These are phyloP conservation scores for Lactarius hengduanensis DNA, from an alignment of 768 basidiomycete genomes.

Conservation along the genomic window DNA sequence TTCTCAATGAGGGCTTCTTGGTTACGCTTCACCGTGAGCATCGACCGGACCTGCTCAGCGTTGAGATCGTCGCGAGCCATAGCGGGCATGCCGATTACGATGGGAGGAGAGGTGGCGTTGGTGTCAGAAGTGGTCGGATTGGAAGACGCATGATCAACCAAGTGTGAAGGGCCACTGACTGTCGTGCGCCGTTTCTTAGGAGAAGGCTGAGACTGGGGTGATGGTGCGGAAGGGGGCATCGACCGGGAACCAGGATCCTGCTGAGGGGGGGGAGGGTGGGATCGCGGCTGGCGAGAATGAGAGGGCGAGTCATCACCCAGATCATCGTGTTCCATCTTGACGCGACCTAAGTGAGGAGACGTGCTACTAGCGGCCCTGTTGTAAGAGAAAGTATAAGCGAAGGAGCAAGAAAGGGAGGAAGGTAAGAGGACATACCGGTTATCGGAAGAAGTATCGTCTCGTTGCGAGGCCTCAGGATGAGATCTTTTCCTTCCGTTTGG, in stretches of 20 bases:
- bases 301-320: conserved; percentile 43
- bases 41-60: conserved; percentile 59
- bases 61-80: conserved; percentile 57
- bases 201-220: conserved; percentile 25
- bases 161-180: conserved; percentile 57
- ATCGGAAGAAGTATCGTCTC: conserved; percentile 20
- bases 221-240: conserved; percentile 23
- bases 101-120: conserved; percentile 63
- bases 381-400: conserved; percentile 20
- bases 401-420: conserved; percentile 19
- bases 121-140: conserved; percentile 34
- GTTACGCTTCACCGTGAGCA: conserved; percentile 63
- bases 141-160: conserved; percentile 52
- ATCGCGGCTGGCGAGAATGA: conserved; percentile 24
- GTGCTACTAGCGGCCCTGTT: conserved; percentile 34
- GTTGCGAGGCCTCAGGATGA: conserved; percentile 23
- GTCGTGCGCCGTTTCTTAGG: conserved; percentile 71
- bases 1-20: conserved; percentile 72
- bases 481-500: conserved; percentile 34
- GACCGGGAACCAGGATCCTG: conserved; percentile 23
- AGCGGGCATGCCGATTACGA: conserved; percentile 56
- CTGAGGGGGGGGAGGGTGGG: conserved; percentile 12
- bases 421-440: conserved; percentile 28
- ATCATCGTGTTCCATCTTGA: conserved; percentile 66
- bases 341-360: conserved; percentile 46